A percentile compares a stretch with the other conserved stretches of the same genome.
Conservation (phyloP, 1,139 yeast species). For the Sugiyamaella novakii region DNA sequence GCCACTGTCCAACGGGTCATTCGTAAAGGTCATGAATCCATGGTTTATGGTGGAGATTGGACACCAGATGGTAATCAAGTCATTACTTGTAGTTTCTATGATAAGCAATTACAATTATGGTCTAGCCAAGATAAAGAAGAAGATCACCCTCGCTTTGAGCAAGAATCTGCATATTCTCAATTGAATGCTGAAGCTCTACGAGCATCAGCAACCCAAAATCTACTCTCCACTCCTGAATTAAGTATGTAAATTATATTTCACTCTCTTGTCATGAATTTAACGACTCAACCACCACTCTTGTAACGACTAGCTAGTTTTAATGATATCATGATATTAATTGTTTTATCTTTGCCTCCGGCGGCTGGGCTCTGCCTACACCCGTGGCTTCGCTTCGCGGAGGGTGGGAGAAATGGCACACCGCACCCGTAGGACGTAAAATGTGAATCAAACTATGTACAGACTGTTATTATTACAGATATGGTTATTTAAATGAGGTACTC, state of each 20-base stretch:
- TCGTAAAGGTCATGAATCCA: slow-evolving; percentile 78
- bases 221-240: slow-evolving; percentile 10
- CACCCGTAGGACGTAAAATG: slow-evolving; percentile 4
- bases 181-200: slow-evolving; percentile 5
- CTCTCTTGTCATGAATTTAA: neutral
- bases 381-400: slow-evolving; percentile 2
- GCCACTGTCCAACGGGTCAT: slow-evolving; percentile 51
- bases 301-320: slow-evolving; percentile 3
- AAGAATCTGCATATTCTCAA: slow-evolving; percentile 10
- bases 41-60: slow-evolving; percentile 98
- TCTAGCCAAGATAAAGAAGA: slow-evolving; percentile 23
- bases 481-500: slow-evolving; percentile 29
- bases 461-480: slow-evolving; percentile 1
- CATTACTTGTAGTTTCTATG: slow-evolving; percentile 90
- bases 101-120: slow-evolving; percentile 79
- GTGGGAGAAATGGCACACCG: slow-evolving; percentile 1
- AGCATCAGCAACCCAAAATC: slow-evolving; percentile 2
- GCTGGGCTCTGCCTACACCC: slow-evolving; percentile 6
- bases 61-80: slow-evolving; percentile 49
- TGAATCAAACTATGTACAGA: slow-evolving; percentile 12
- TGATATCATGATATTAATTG: neutral
- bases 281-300: slow-evolving; percentile 7
- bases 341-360: slow-evolving; percentile 11
- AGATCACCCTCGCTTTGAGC: slow-evolving; percentile 13
- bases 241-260: slow-evolving; percentile 7